Evolutionary conservation across 768 basidiomycete species (phyloP), one percentile per base, ranked within the genome.

Genomic region (Trametes maxima): DNA sequence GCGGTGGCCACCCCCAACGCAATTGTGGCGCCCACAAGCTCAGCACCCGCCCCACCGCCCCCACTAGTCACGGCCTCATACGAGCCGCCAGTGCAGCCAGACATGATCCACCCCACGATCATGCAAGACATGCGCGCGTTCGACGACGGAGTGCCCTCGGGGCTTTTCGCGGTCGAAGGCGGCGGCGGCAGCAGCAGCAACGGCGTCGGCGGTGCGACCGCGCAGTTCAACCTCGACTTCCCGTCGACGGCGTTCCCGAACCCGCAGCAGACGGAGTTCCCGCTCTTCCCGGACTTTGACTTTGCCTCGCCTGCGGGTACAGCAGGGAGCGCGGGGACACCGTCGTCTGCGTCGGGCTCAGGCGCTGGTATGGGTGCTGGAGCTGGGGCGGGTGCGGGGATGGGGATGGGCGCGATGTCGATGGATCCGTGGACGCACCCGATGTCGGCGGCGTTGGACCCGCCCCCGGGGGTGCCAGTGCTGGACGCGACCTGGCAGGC

Each of bases 401-500:
- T 28, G 13, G 43, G 43, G 39, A 24, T 22, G 12, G 3, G 47
- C 43, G 49, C 21, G 43, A 39, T 50, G 12, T 28, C 19, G 24
- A 1, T 17, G 10, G 48, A 58, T 21, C 57, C 63, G 21, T 59
- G 46, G 57, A 28, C 40, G 28, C 57, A 58, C 24, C 57, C 57
- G 40, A 50, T 58, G 48, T 40, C 43, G 21, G 45, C 55, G 16
- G 51, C 59, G 40, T 25, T 59, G 19, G 53, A 50, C 28, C 58
- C 53, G 39, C 50, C 62, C 17, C 48, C 62, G 35, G 62, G 53
- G 14, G 67, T 76, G 14, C 77, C 78, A 1, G 75, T 78, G 33
- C 65, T 88, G 55, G 85, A 89, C 67, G 74, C 85, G 17, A 81
- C 85, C 0, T 90, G 87, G 87, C 82, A 84, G 68, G 81, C 78